Percentiles rank a stretch among this genome's conserved stretches.
Evolutionary conservation across 441 rosid genomes (phyloP).

Genomic region (Dalechampia spathulata): DNA sequence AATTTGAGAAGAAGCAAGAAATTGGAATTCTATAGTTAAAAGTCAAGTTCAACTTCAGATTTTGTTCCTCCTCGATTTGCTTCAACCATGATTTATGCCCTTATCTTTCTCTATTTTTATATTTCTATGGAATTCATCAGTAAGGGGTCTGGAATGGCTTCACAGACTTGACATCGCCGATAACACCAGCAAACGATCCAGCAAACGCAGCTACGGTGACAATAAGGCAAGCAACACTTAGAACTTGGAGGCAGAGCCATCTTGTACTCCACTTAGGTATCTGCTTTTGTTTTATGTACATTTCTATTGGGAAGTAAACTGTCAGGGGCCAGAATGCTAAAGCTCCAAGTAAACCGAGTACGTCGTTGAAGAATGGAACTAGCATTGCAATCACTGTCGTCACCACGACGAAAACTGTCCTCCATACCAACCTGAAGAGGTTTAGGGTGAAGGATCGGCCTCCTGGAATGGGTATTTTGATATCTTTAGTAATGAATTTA

Average conservation of each 20-base stretch:
- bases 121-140: constrained; percentile 5
- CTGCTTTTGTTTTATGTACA: constrained; percentile 64
- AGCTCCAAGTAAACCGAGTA: constrained; percentile 69
- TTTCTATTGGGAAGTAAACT: constrained; percentile 77
- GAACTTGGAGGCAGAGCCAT: constrained; percentile 62
- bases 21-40: too few species aligned
- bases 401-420: constrained; percentile 58
- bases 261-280: constrained; percentile 61
- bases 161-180: constrained; percentile 46
- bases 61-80: background rate
- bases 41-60: background rate
- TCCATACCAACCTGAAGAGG: constrained; percentile 62
- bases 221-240: constrained; percentile 53
- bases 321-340: constrained; percentile 90
- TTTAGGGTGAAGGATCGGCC: constrained; percentile 36
- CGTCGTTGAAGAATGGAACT: constrained; percentile 71
- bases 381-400: constrained; percentile 75
- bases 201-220: constrained; percentile 60
- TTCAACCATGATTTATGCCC: background rate
- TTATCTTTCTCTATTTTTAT: background rate
- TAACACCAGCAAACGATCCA: constrained; percentile 65
- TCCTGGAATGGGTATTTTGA: constrained; percentile 41
- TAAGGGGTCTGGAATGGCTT: constrained; percentile 52
- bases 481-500: constrained; percentile 44
- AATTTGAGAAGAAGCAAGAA: too few species aligned